Percentiles rank a stretch among this genome's conserved stretches.
Evolutionary conservation across 2,329 filamentous ascomycete species (phyloP).

Genomic region (Beauveria bassiana): DNA sequence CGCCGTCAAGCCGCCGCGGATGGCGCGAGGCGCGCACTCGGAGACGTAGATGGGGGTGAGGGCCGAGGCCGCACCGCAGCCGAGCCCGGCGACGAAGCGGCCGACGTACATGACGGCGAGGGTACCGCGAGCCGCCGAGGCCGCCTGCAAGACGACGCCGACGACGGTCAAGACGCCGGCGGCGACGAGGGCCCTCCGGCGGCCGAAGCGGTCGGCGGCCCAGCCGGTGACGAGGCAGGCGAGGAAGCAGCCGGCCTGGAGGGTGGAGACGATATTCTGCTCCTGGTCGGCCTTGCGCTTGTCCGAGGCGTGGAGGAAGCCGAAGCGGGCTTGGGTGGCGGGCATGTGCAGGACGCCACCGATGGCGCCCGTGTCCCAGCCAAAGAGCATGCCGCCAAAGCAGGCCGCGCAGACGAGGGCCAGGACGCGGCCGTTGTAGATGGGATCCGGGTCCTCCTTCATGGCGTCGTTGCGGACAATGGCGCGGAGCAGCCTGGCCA

Average conservation of each 20-base stretch:
- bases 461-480: constrained; percentile 65
- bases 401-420: constrained; percentile 56
- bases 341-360: constrained; percentile 57
- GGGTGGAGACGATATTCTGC: constrained; percentile 62
- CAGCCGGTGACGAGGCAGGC: constrained; percentile 51
- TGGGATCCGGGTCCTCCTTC: constrained; percentile 56
- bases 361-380: constrained; percentile 55
- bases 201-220: constrained; percentile 47
- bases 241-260: constrained; percentile 61
- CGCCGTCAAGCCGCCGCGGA: constrained; percentile 41
- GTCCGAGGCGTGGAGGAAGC: constrained; percentile 22
- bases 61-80: constrained; percentile 42
- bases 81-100: constrained; percentile 44
- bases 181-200: constrained; percentile 45
- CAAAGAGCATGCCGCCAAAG: constrained; percentile 54
- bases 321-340: constrained; percentile 42
- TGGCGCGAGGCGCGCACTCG: constrained; percentile 42
- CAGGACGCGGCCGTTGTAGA: constrained; percentile 64
- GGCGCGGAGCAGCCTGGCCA: constrained; percentile 38
- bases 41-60: constrained; percentile 38
- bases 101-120: constrained; percentile 59
- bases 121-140: constrained; percentile 44
- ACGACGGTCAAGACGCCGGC: constrained; percentile 50
- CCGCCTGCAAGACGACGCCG: constrained; percentile 57
- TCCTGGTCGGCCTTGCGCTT: constrained; percentile 43